Evolutionary conservation across 2,329 filamentous ascomycete genomes (phyloP).

Genomic region (Phaeomoniella chlamydospora): DNA sequence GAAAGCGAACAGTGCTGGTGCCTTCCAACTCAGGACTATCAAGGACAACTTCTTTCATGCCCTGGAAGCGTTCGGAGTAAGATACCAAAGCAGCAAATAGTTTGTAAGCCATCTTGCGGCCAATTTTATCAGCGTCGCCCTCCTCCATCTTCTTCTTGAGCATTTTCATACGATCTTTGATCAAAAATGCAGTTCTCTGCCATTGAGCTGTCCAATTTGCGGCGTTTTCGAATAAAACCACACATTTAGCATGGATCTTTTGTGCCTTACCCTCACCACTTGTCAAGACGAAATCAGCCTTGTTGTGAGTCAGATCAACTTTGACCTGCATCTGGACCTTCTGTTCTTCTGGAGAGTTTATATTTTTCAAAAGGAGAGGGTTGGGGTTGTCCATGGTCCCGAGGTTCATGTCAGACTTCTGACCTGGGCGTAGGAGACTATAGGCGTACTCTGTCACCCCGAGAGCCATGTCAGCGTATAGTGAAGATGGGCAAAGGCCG

Average conservation of each 20-base stretch:
- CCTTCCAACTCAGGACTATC: conserved; percentile 21
- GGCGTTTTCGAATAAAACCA: conserved; percentile 14
- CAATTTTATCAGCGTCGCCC: conserved; percentile 15
- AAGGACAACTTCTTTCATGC: conserved; percentile 21
- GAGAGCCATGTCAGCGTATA: conserved; percentile 51
- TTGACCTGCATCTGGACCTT: conserved; percentile 9
- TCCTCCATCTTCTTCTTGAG: conserved; percentile 15
- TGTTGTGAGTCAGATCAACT: conserved; percentile 11
- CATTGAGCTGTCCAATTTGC: conserved; percentile 15
- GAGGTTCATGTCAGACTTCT: conserved; percentile 13
- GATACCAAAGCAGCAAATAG: conserved; percentile 20
- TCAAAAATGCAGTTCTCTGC: conserved; percentile 14
- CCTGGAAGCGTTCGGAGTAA: conserved; percentile 18
- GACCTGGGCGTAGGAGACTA: conserved; percentile 9
- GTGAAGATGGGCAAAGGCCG: conserved; percentile 47
- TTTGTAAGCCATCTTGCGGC: conserved; percentile 19
- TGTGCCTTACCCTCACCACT: conserved; percentile 12
- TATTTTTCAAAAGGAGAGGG: conserved; percentile 12
- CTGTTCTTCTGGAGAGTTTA: conserved; percentile 11
- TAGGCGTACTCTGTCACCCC: conserved; percentile 47
- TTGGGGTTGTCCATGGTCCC: conserved; percentile 13
- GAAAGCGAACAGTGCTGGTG: conserved; percentile 17
- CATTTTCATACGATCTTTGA: conserved; percentile 17
- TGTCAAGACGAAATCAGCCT: conserved; percentile 12
- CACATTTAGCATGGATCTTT: conserved; percentile 15